A percentile compares a stretch with the other conserved stretches of the same genome.
Conservation (phyloP, 805 yeast genomes). For the Metschnikowia reukaufii region DNA sequence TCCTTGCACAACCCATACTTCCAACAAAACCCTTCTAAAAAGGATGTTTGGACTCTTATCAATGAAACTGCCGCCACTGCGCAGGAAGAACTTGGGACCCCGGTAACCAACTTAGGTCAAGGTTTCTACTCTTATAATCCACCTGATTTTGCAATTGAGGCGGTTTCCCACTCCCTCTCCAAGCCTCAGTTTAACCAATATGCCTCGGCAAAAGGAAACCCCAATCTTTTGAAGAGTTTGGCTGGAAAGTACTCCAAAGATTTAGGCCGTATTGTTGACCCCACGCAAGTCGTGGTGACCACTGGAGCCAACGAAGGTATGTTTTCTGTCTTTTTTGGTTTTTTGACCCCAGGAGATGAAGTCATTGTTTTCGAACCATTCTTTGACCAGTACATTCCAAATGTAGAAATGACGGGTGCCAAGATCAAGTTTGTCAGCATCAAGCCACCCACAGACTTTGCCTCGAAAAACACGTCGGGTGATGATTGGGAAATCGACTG, state of each 20-base stretch:
- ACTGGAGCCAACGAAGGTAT: conserved; percentile 99
- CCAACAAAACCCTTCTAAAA: conserved; percentile 55
- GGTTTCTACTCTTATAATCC: conserved; percentile 97
- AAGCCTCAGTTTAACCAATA: conserved; percentile 83
- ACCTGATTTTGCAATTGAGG: conserved; percentile 85
- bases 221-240: conserved; percentile 67
- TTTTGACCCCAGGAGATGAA: conserved; percentile 85
- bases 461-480: conserved; percentile 64
- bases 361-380: conserved; percentile 96
- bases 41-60: conserved; percentile 94
- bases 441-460: conserved; percentile 76
- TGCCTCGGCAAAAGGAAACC: conserved; percentile 88
- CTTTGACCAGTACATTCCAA: conserved; percentile 94
- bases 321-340: conserved; percentile 79
- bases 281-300: conserved; percentile 72
- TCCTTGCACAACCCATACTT: conserved; percentile 63
- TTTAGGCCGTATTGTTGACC: conserved; percentile 56
- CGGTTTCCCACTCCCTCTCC: conserved; percentile 74
- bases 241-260: conserved; percentile 69
- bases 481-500: conserved; percentile 87
- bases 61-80: conserved; percentile 94
- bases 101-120: conserved; percentile 88
- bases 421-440: conserved; percentile 83
- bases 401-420: conserved; percentile 92
- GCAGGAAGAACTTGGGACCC: conserved; percentile 64